Conservation (phyloP, 2,329 filamentous ascomycete species). For the Nigrospora osmanthi region DNA sequence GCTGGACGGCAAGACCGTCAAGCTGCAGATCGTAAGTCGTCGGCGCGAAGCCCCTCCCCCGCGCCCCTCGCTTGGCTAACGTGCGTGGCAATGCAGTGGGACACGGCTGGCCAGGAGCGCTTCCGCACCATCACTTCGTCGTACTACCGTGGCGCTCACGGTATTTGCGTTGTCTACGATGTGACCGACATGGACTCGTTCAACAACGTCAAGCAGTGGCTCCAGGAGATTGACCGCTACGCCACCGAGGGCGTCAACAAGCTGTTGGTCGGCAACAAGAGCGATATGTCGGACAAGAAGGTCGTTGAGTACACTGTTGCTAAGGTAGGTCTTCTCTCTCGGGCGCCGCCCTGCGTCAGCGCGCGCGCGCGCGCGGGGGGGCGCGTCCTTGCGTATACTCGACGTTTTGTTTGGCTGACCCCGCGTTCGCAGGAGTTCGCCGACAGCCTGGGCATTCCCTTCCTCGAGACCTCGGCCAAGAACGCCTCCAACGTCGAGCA, state of each 20-base stretch:
- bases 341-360: no score
- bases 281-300: constrained; percentile 99
- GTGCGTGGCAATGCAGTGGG: constrained; percentile 60
- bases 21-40: constrained; percentile 87
- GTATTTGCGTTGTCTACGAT: constrained; percentile 99
- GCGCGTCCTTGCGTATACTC: background rate
- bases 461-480: constrained; percentile 99
- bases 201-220: constrained; percentile 99
- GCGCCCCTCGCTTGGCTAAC: constrained; percentile 16
- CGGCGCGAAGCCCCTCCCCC: background rate
- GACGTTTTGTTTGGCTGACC: background rate
- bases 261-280: constrained; percentile 98
- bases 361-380: no score
- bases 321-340: constrained; percentile 58
- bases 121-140: constrained; percentile 99
- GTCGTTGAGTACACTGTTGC: constrained; percentile 99
- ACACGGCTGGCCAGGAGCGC: constrained; percentile 96
- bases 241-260: constrained; percentile 99
- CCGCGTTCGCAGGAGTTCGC: constrained; percentile 72
- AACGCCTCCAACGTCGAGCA: constrained; percentile 99
- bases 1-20: constrained; percentile 98
- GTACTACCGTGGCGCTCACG: constrained; percentile 98
- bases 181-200: constrained; percentile 99
- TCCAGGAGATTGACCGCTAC: constrained; percentile 98
- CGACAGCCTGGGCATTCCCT: constrained; percentile 96